Base-by-base conservation (phyloP, 306 rosid genomes). In the Prunus salicina region DNA sequence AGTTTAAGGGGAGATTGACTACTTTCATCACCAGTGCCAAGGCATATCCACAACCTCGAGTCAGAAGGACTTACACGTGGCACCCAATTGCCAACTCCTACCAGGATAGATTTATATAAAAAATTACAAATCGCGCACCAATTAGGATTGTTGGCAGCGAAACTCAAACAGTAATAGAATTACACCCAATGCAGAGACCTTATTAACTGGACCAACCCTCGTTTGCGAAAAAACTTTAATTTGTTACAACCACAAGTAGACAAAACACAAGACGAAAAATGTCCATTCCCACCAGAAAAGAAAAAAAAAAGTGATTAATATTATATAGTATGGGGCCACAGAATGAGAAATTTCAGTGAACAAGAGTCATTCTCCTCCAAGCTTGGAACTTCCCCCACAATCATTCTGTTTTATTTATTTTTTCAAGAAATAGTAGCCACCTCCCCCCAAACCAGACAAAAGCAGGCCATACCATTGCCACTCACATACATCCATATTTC, bases 391-490 rank as follows among this genome's bases (percentile, higher is more conserved):
- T 56, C 20, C 69, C n/a, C 74, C 75, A 55, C 25, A 5, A 11
- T 6, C 27, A 15, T 8, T 19, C 12, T 15, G 34, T 16, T 38
- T 47, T 8, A 12, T 63, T 82, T 55, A 74, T 56, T 53, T 46
- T 14, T 49, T 64, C 66, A 28, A 79, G 22, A 75, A 58, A 67
- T 18, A 50, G 83, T n/a, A n/a, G n/a, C n/a, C n/a, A n/a, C n/a
- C n/a, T 79, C 69, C 84, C 88, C 87, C 82, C 76, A 25, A 80
- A 82, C 63, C 69, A 46, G 70, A 87, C 90, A 86, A 87, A 78
- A 43, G 4, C 8, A 12, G 68, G 63, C 71, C 84, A 85, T 70
- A 45, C 43, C 43, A 38, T 7, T 38, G 43, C 43, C 43, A 20
- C 45, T 46, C n/a, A 52, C n/a, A 52, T 41, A 34, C 19, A 55